Percentiles rank a stretch among this genome's conserved stretches.
These are phyloP conservation scores for Ustilago bromivora DNA, from an alignment of 1,284 basidiomycete species.

Conservation along the genomic window DNA sequence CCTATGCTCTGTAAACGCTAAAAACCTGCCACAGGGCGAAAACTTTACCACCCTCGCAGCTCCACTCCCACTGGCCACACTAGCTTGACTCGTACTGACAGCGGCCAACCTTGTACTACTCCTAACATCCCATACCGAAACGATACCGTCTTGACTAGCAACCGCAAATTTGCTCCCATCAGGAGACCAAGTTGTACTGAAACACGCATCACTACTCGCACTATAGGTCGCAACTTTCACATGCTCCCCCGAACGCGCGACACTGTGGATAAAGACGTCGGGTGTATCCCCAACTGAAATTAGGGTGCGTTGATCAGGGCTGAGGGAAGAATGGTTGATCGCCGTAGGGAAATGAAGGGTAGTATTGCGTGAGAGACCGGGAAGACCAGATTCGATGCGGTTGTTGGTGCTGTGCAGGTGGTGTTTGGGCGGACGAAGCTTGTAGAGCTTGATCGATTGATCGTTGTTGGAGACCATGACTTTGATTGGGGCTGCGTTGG, in stretches of 20 bases:
- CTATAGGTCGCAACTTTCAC: conserved; percentile 49
- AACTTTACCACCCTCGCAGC: conserved; percentile 59
- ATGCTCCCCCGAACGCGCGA: conserved; percentile 44
- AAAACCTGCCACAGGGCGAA: conserved; percentile 50
- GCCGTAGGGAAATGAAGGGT: conserved; percentile 52
- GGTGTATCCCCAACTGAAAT: conserved; percentile 87
- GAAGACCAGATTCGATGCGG: conserved; percentile 50
- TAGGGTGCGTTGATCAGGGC: conserved; percentile 83
- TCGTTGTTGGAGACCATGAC: conserved; percentile 87
- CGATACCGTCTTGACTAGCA: conserved; percentile 84
- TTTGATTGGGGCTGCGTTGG: conserved; percentile 30
- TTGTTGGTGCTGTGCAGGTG: conserved; percentile 65
- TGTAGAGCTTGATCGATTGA: conserved; percentile 76
- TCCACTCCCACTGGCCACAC: conserved; percentile 35
- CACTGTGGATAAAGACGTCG: conserved; percentile 75
- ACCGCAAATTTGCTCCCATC: conserved; percentile 86
- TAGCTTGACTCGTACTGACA: conserved; percentile 43
- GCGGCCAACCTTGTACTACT: conserved; percentile 59
- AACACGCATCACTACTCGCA: conserved; percentile 74
- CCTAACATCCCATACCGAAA: conserved; percentile 74
- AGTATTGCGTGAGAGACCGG: conserved; percentile 74
- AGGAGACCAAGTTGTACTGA: conserved; percentile 83
- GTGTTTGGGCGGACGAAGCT: conserved; percentile 51
- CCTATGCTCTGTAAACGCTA: conserved; percentile 60
- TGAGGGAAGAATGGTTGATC: conserved; percentile 72